Evolutionary conservation across 2,329 filamentous ascomycete genomes (phyloP).

Genomic region (Helotiales sp.): DNA sequence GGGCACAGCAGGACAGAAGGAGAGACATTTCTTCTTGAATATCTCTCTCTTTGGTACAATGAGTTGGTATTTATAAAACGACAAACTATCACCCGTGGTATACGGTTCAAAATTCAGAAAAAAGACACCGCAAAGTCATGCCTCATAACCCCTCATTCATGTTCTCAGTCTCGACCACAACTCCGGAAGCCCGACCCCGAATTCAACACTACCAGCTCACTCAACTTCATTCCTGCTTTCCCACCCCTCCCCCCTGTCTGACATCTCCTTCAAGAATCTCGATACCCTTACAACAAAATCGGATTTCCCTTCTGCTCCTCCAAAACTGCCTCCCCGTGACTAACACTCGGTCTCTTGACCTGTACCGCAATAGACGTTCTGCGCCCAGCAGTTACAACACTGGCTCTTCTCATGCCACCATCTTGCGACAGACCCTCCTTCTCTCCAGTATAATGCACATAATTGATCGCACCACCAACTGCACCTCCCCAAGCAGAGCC

Average conservation of each 20-base stretch:
- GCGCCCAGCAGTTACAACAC: constrained; percentile 14
- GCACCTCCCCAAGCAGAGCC: constrained; percentile 33
- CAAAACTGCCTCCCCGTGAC: not conserved
- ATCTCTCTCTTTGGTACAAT: not conserved
- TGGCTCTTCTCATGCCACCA: constrained; percentile 16
- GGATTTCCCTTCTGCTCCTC: constrained; percentile 25
- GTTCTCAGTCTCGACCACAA: not conserved
- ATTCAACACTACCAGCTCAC: not conserved
- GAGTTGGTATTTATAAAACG: not conserved
- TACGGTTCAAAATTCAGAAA: not conserved
- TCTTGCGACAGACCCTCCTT: constrained; percentile 22
- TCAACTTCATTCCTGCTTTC: not conserved
- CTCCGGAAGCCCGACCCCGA: not conserved
- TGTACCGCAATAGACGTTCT: constrained; percentile 14
- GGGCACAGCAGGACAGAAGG: too few relatives aligned
- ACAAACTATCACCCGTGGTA: not conserved
- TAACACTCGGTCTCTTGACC: constrained; percentile 16
- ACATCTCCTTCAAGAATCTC: not conserved
- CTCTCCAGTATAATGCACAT: constrained; percentile 32
- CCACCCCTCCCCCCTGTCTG: not conserved
- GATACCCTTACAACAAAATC: constrained; percentile 16
- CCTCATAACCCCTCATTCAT: not conserved
- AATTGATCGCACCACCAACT: constrained; percentile 36
- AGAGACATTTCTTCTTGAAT: too few relatives aligned
- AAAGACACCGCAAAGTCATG: not conserved